Conservation (phyloP, 164 flowering plant species). For the Litsea cubeba region DNA sequence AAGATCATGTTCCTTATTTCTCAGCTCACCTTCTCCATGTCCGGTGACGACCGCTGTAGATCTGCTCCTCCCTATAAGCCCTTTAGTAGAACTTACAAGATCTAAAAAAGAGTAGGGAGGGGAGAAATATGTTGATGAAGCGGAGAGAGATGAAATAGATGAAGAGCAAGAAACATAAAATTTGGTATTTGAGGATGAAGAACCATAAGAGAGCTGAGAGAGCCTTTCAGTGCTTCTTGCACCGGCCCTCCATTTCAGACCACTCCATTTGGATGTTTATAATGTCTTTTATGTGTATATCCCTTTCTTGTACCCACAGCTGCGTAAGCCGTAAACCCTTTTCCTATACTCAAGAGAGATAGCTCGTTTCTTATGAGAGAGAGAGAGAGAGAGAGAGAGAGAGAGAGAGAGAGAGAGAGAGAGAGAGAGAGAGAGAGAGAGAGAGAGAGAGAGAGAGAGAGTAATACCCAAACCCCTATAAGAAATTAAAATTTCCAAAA, state of each 20-base stretch:
- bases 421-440: too few species aligned
- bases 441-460: too few species aligned
- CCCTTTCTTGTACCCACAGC: too few species aligned
- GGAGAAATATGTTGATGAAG: conserved; percentile 11
- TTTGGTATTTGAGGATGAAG: neutral
- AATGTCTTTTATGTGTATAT: too few species aligned
- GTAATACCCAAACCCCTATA: too few species aligned
- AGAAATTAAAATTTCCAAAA: too few species aligned
- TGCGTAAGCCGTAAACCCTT: too few species aligned
- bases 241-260: conserved; percentile 10
- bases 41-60: conserved; percentile 31
- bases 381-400: too few species aligned
- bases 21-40: conserved; percentile 12
- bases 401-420: too few species aligned
- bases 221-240: conserved; percentile 30
- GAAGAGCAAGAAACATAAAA: neutral
- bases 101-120: conserved; percentile 2
- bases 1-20: conserved; percentile 9
- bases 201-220: conserved; percentile 10
- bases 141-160: neutral
- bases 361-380: too few species aligned
- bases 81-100: conserved; percentile 5
- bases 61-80: conserved; percentile 32
- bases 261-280: conserved; percentile 13
- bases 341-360: too few species aligned